phyloP scores from a whole-genome alignment of 208 protist genomes.

The Wallacemonas sp. region DNA sequence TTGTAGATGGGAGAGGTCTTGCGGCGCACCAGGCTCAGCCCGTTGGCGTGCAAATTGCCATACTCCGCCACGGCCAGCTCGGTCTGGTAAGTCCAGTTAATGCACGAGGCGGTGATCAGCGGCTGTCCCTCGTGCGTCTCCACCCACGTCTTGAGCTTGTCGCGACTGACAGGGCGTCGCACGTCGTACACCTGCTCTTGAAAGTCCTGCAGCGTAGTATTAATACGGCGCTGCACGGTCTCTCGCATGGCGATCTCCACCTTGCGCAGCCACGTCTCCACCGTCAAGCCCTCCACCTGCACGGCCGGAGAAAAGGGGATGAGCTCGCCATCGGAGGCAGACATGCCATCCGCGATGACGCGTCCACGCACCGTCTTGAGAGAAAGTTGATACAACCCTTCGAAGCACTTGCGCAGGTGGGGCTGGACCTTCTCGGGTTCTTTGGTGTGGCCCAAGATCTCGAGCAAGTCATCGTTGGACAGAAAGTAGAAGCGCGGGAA shows the following conservation, averaged over 20 bases:
- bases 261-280: conserved; percentile 93
- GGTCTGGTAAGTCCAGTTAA: conserved; percentile 95
- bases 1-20: conserved; percentile 92
- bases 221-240: conserved; percentile 87
- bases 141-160: conserved; percentile 90
- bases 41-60: conserved; percentile 73
- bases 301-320: conserved; percentile 91
- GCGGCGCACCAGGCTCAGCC: conserved; percentile 80
- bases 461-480: conserved; percentile 97
- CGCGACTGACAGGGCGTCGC: conserved; percentile 66
- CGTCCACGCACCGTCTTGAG: conserved; percentile 77
- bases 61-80: conserved; percentile 91
- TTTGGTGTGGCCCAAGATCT: conserved; percentile 97
- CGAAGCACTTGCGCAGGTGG: conserved; percentile 98
- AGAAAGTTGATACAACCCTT: conserved; percentile 91
- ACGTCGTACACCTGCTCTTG: conserved; percentile 81
- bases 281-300: conserved; percentile 87
- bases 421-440: conserved; percentile 96
- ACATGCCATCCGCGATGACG: conserved; percentile 85
- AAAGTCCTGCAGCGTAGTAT: conserved; percentile 76
- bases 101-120: conserved; percentile 95
- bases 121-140: conserved; percentile 92
- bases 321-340: conserved; percentile 91
- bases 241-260: conserved; percentile 94
- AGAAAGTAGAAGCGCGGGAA: conserved; percentile 99